Conservation (phyloP, 441 rosid genomes). For the Bocquillonia castaneifolia region DNA sequence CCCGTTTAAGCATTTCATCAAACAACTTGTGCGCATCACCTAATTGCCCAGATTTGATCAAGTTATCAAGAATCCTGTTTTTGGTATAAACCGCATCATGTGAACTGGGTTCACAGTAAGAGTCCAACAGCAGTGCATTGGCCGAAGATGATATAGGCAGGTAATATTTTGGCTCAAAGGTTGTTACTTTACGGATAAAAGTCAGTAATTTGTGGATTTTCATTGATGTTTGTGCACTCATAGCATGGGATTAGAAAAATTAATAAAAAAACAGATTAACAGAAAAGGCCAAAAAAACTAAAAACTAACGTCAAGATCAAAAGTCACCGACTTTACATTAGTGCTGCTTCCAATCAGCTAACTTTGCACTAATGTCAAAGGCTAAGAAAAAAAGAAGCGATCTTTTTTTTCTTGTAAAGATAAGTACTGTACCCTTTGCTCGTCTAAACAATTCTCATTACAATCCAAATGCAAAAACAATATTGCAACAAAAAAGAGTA, state of each 20-base stretch:
- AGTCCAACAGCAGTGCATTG: conserved; percentile 25
- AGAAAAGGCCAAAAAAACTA: not conserved
- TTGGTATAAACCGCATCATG: conserved; percentile 30
- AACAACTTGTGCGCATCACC: conserved; percentile 45
- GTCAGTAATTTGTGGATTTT: conserved; percentile 25
- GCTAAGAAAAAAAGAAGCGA: not conserved
- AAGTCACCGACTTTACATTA: not conserved
- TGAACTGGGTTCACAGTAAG: conserved; percentile 31
- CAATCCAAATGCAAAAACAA: too few relatives aligned
- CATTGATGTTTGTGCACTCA: conserved; percentile 25
- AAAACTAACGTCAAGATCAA: not conserved
- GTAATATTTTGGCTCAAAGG: conserved; percentile 22
- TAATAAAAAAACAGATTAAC: not conserved
- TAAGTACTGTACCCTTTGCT: too few relatives aligned
- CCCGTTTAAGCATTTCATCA: conserved; percentile 49
- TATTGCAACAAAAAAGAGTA: too few relatives aligned
- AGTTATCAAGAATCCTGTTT: conserved; percentile 39
- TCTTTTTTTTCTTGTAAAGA: not conserved
- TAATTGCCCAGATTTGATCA: conserved; percentile 39
- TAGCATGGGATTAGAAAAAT: not conserved
- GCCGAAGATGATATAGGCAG: conserved; percentile 19
- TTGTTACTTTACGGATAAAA: conserved; percentile 30
- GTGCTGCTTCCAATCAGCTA: not conserved
- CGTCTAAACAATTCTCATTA: too few relatives aligned
- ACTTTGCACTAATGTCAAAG: not conserved